Evolutionary conservation across 2,329 filamentous ascomycete species (phyloP), one percentile per base, ranked within the genome.

Genomic region (Colletotrichum sojae): DNA sequence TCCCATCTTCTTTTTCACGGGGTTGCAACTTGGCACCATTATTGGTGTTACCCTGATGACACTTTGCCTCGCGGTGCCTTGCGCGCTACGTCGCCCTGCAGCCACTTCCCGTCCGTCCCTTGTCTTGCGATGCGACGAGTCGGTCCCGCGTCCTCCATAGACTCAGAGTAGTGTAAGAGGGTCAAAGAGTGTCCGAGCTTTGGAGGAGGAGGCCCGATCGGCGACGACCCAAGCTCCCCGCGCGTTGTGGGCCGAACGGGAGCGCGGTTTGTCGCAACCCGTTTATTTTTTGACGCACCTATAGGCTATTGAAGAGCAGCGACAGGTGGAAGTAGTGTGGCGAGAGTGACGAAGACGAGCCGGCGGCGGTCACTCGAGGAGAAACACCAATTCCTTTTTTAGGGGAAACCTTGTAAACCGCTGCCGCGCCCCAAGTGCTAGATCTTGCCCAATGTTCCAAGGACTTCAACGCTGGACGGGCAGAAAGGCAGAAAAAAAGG

Each of bases 121-220:
- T 36, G 60, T 53, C 54, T 57, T 60, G 61, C 10, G 51, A 60
- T 66, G 56, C 55, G 52, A 60, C 62, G 62, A 69, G 51, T 60
- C 49, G 45, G 52, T 52, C 40, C 45, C 48, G 49, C 51, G 40
- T 22, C 40, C 15, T 16, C 20, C 20, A 27, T 9, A 48, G 46
- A 25, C 22, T 49, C 22, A 18, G 25, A 51, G 54, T 5, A 10
- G 18, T 25, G 46, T 2, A 20, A 43, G 40, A 69, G 49, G 62
- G 66, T 69, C 62, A 69, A 66, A 66, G 62, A 66, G 49, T 43
- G 66, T 52, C 66, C 51, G 66, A 69, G 62, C 66, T 60, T 60
- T 65, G 6, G 31, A n/a, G 31, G 57, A 51, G 48, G 51, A 66
- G 66, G 66, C 61, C 60, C 55, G 54, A 69, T 66, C 61, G 43